These are phyloP conservation scores for Neonectria faginata DNA, from an alignment of 2,329 filamentous ascomycete genomes.

Conservation along the genomic window DNA sequence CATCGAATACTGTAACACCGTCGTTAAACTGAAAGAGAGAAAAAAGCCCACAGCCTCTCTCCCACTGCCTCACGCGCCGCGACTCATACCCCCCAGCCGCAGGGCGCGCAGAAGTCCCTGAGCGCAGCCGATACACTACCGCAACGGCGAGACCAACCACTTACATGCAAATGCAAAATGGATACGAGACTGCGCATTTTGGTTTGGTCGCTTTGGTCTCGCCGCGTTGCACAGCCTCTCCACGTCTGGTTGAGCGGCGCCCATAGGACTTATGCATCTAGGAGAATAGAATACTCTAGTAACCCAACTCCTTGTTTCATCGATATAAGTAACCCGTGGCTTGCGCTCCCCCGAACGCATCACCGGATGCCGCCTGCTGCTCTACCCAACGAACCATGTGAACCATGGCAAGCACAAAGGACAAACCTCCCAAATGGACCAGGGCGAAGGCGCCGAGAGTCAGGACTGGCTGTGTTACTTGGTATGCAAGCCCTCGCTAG, in stretches of 20 bases:
- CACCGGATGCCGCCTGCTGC: constrained; percentile 4
- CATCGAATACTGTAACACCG: background rate
- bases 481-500: constrained; percentile 10
- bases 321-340: constrained; percentile 21
- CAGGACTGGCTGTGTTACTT: constrained; percentile 29
- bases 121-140: background rate
- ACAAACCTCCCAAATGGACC: constrained; percentile 26
- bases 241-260: constrained; percentile 20
- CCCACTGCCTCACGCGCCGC: background rate
- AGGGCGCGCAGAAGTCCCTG: background rate
- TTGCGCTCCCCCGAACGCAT: background rate
- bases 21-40: background rate
- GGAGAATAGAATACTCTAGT: constrained; percentile 11
- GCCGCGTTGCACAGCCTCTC: constrained; percentile 26
- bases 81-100: background rate
- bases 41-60: background rate
- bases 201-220: background rate
- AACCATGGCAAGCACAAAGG: constrained; percentile 16
- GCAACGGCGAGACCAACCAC: background rate
- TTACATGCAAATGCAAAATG: constrained; percentile 3
- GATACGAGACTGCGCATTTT: background rate
- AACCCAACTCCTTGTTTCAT: constrained; percentile 4
- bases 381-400: constrained; percentile 3
- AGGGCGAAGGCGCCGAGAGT: constrained; percentile 27
- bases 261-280: constrained; percentile 24